Evolutionary conservation across 148 eudicot species (phyloP).

Genomic region (Suaeda aralocaspica): DNA sequence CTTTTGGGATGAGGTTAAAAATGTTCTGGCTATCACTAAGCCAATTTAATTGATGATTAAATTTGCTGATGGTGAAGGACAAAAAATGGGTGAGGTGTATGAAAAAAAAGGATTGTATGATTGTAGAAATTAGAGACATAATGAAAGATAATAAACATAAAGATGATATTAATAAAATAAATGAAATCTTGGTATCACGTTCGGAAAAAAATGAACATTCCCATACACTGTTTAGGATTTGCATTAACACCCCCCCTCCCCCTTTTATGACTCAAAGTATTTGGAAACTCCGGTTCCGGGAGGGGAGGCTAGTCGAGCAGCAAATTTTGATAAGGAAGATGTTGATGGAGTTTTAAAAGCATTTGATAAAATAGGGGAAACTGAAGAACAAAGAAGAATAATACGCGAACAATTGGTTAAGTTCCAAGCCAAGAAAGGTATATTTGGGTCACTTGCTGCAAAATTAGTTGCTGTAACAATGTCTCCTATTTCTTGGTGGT

Average conservation of each 20-base stretch:
- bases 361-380: conserved; percentile 20
- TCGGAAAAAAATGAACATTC: conserved; percentile 25
- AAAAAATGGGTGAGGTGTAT: conserved; percentile 25
- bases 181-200: conserved; percentile 5
- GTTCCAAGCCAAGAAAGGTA: conserved; percentile 15
- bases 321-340: conserved; percentile 22
- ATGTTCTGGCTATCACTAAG: conserved; percentile 6
- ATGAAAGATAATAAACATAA: conserved; percentile 6
- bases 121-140: conserved; percentile 24
- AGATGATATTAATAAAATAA: not conserved
- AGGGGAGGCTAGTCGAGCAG: conserved; percentile 3
- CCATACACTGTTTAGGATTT: conserved; percentile 25
- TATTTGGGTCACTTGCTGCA: conserved; percentile 1
- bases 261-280: conserved; percentile 1
- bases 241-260: conserved; percentile 11
- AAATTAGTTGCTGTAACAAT: conserved; percentile 4
- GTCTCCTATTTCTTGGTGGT: conserved; percentile 19
- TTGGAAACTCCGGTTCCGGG: conserved; percentile 7
- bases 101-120: conserved; percentile 28
- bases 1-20: conserved; percentile 21
- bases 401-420: conserved; percentile 21
- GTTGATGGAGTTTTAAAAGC: conserved; percentile 15
- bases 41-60: conserved; percentile 10
- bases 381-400: not conserved
- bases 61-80: conserved; percentile 27